Base-by-base conservation (phyloP, 2,329 filamentous ascomycete genomes). In the Epichloe gansuensis region DNA sequence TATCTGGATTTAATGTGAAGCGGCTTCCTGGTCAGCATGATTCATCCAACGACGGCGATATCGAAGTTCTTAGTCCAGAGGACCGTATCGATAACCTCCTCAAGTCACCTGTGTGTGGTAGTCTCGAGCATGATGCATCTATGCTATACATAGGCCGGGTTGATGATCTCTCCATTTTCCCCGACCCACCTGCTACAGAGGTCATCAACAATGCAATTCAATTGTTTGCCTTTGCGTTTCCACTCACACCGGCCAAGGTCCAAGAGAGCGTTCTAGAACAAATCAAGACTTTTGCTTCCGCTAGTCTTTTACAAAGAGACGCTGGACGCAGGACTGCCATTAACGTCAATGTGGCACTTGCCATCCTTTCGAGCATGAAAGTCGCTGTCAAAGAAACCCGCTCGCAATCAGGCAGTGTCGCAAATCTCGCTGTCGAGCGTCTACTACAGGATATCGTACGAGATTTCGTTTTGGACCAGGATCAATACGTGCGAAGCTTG, bases 191-290 rank as follows among this genome's bases (percentile, higher is more conserved):
- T 5, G 83, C 87, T 0, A 98, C 91, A 0, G 90, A 95, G 63
- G 90, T 95, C 27, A 87, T 97, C 55, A 95, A 98, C 63, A 82
- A 91, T 62, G 90, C 93, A 0, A 94, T 98, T 52, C 85, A 93
- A 56, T 74, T 97, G 0, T 98, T 98, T 64, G 89, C 90, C 2
- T 87, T 95, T 50, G 87, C 89, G 40, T 83, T 98, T 53, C 90
- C 93, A 3, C 73, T 96, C 9, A 94, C 95, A 45, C 85, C 87
- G 0, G 77, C 88, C 4, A 95, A 91, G 62, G 87, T 98, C 3
- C 93, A 98, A 62, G 93, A 98, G 66, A 96, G 91, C 63, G 88
- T 95, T 47, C 72, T 98, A 9, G 93, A 98, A 66, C 93, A 98
- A 64, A 84, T 97, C 47, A 85, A 87, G 15, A 93, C 88, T 0